Base-by-base conservation (phyloP, 1,284 basidiomycete species). In the Ceratobasidium sp. region DNA sequence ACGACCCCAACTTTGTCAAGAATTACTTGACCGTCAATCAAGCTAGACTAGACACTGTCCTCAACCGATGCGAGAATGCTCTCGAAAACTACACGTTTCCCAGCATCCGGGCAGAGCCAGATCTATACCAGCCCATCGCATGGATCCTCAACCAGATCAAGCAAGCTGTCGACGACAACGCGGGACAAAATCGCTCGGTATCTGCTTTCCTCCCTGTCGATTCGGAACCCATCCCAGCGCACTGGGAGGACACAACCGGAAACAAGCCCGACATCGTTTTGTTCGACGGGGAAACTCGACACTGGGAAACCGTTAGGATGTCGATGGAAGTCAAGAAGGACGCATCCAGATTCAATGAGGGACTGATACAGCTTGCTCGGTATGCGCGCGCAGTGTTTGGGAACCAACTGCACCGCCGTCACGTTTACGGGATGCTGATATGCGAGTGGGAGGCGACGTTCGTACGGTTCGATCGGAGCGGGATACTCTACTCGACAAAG, bases 261-360 rank as follows among this genome's bases (percentile, higher is more conserved):
- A 40, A 42, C 20, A 71, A 58, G 55, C 69, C 69, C n/a, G 69
- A 71, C 40, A 28, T 71, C 26, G 69, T 71, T 2, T 40, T 71
- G 18, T 71, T 71, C 39, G 33, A 71, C 23, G 69, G 69, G 69
- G 60, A 39, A 72, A 15, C 1, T 55, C n/a, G n/a, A n/a, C n/a
- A n/a, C n/a, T n/a, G n/a, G n/a, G n/a, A n/a, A n/a, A n/a, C n/a
- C n/a, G n/a, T 72, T 6, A 40, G 70, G 23, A 23, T 72, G 40
- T 18, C 70, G 42, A 61, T 72, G 13, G 56, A 72, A 26, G 44
- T 72, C 40, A 72, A 72, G 56, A 58, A 3, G 18, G 20, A n/a
- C 15, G 6, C 56, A 13, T n/a, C 23, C 1, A 20, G 49, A 7
- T 58, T 46, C 26, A 63, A 63, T 10, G 58, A 15, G 10, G 56